A percentile compares a stretch with the other conserved stretches of the same genome.
These are phyloP conservation scores for Exophiala oligosperma DNA, from an alignment of 2,329 filamentous ascomycete genomes.

Conservation along the genomic window DNA sequence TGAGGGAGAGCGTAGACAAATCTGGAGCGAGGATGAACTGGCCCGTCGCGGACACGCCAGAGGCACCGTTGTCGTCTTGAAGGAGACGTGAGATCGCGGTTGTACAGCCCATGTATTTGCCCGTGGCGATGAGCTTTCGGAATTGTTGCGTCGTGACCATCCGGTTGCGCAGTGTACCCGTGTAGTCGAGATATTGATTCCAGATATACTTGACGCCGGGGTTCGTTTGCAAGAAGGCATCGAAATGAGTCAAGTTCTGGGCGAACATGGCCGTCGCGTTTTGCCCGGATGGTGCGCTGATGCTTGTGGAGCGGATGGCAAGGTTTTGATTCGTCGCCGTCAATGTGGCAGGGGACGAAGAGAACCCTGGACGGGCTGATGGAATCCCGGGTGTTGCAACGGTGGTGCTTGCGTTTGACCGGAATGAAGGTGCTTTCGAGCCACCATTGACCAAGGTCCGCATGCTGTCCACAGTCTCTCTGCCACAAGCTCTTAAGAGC, in stretches of 20 bases:
- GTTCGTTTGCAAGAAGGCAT: conserved; percentile 53
- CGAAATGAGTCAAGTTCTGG: conserved; percentile 32
- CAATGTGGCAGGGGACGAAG: conserved; percentile 5
- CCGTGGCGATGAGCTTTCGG: conserved; percentile 46
- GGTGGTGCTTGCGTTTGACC: conserved; percentile 22
- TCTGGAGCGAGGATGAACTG: conserved; percentile 69
- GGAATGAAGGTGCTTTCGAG: conserved; percentile 23
- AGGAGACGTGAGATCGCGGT: conserved; percentile 65
- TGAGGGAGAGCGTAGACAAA: conserved; percentile 59
- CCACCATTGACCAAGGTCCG: conserved; percentile 28
- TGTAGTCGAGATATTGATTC: conserved; percentile 77
- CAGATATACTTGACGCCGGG: conserved; percentile 65
- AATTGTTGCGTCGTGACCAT: conserved; percentile 66
- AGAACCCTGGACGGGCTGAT: conserved; percentile 11
- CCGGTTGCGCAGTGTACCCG: conserved; percentile 65
- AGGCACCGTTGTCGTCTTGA: conserved; percentile 63
- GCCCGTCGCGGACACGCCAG: conserved; percentile 59
- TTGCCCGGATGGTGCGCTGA: conserved; percentile 13
- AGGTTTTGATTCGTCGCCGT: conserved; percentile 5
- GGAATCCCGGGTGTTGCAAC: conserved; percentile 12
- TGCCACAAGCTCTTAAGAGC: conserved; percentile 27
- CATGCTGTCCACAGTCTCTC: conserved; percentile 22
- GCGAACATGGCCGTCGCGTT: conserved; percentile 15
- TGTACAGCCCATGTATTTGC: conserved; percentile 61
- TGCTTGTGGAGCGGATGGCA: conserved; percentile 7